Base-by-base conservation (phyloP, 192 early-diverging fungal species). In the Entomortierella lignicola region DNA sequence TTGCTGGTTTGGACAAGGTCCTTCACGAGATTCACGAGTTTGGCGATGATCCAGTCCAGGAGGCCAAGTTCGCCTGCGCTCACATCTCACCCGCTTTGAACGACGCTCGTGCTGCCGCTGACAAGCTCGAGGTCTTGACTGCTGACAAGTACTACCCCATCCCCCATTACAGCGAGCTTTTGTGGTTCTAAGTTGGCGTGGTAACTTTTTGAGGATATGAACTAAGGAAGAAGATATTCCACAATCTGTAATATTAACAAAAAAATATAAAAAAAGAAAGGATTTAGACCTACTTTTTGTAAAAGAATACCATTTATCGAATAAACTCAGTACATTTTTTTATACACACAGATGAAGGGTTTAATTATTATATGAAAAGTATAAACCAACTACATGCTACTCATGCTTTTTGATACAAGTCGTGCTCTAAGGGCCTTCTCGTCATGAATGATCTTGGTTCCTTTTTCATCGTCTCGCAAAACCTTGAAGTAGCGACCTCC, bases 91-190 rank as follows among this genome's bases (percentile, higher is more conserved):
- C 89, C 8, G 71, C 84, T 34, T 92, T 99, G 85, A 91, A 94
- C 66, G 79, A 84, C 7, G 87, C 90, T 54, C 90, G 98, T 71
- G 69, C 60, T 15, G 70, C 85, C n/a, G 89, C 91, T 44, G 96
- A 98, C 77, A 81, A 77, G 54, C 85, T 99, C 52, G 97, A 99
- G 86, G 60, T 82, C 32, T 58, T 93, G 21, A 86, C 94, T 55
- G 89, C 92, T 32, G 96, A 98, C 89, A 97, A 97, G 92, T 88
- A 85, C 85, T 99, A 97, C 96, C 95, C 95, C 32, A 91, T 94
- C 81, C 98, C 98, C 85, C 95, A 96, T 84, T 99, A 99, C 90
- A 91, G 93, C 39, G 96, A 99, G 87, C 89, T 99, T 26, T 88
- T 96, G 61, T 89, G 73, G 73, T 77, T 77, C 73, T 77, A 77